Evolutionary conservation across 257 asterid species (phyloP), one percentile per base, ranked within the genome.

Genomic region (Fraxinus excelsior): DNA sequence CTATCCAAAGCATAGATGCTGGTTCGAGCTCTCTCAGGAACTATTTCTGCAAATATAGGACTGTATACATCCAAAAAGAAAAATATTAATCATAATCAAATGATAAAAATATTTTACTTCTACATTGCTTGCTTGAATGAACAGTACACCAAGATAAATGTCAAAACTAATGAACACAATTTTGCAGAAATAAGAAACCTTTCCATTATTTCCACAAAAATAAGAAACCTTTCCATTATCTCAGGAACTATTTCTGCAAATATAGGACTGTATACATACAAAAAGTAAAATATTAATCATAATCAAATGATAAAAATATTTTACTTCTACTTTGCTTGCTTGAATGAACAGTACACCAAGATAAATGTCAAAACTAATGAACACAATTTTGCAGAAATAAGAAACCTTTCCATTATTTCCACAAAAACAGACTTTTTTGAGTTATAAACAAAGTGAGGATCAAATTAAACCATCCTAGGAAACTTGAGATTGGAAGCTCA

Each of bases 31-130:
- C 90, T 92, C 80, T 88, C 91, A 0, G 97, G 97, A 29, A 91
- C 97, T 74, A 92, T 89, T 79, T 91, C 97, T 35, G 97, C 97
- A 83, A 92, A 92, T 85, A 91, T 92, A 53, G 97, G 97, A 77
- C 96, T 90, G 92, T 70, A 79, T 9, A 58, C 37, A 72, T 5
- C 51, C 78, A 11, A 76, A 74, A 74, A 67, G 7, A 7, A 25
- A 67, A 31, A 7, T 16, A 14, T 37, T 26, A 64, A 38, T 58
- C 49, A 65, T 26, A 64, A 38, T 58, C 49, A 65, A 67, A 67
- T 44, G 9, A 7, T 19, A 26, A 7, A 28, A 12, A 8, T 7
- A 12, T 9, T 38, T 46, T n/a, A 32, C 14, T 28, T 2, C 5
- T 34, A 5, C 65, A 77, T 26, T 38, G n/a, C 72, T 25, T 38